Conservation (phyloP, 2,329 filamentous ascomycete species). For the Trichophyton mentagrophytes region DNA sequence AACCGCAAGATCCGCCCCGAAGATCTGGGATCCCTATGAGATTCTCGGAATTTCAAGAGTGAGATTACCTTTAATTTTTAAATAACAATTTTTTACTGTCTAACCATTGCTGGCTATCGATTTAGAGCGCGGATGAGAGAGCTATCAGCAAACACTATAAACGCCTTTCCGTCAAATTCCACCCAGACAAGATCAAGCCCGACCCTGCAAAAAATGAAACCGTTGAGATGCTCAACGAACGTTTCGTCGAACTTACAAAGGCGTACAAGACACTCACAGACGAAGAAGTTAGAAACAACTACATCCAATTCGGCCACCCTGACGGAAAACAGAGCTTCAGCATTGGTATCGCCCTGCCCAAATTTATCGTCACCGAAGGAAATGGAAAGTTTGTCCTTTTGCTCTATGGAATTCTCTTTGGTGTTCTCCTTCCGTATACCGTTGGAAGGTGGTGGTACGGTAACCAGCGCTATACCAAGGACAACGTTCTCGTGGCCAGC, state of each 20-base stretch:
- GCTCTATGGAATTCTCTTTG: constrained; percentile 76
- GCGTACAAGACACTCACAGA: constrained; percentile 97
- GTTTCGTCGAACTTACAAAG: constrained; percentile 91
- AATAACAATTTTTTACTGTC: background rate
- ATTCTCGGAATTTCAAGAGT: constrained; percentile 78
- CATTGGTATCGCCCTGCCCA: constrained; percentile 90
- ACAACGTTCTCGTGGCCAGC: constrained; percentile 83
- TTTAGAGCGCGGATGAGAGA: constrained; percentile 67
- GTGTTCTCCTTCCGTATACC: constrained; percentile 79
- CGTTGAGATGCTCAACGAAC: constrained; percentile 65
- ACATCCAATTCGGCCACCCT: constrained; percentile 85
- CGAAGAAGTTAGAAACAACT: constrained; percentile 95
- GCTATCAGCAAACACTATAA: constrained; percentile 88
- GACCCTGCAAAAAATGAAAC: constrained; percentile 84
- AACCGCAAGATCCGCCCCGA: constrained; percentile 56
- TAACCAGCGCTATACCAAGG: constrained; percentile 81
- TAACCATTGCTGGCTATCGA: background rate
- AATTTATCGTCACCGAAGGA: constrained; percentile 82
- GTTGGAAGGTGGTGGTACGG: constrained; percentile 99
- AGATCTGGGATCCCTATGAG: constrained; percentile 95
- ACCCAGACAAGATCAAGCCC: constrained; percentile 84
- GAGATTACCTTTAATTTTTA: constrained; percentile 19
- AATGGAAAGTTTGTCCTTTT: constrained; percentile 92
- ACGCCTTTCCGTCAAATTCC: constrained; percentile 68
- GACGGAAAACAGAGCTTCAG: constrained; percentile 97